Evolutionary conservation across 2,329 filamentous ascomycete genomes (phyloP), one percentile per base, ranked within the genome.

Genomic region (Scedosporium boydii): DNA sequence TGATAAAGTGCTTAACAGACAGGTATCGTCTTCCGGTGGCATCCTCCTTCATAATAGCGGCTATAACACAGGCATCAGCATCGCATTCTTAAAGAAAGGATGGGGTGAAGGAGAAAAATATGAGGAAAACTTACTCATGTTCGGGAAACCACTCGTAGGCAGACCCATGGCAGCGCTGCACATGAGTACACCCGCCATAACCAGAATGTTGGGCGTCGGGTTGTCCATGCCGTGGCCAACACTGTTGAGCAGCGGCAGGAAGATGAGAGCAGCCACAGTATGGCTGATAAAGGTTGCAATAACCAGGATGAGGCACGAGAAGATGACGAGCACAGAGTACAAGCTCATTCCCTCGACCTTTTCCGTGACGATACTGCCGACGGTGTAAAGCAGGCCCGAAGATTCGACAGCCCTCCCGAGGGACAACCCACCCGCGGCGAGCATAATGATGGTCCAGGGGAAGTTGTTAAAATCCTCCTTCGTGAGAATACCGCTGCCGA

Each of bases 381-480:
- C 89, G 0, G 92, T 96, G 72, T 96, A 90, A 38, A 99, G 80
- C 10, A 99, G 81, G 1, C 95, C 95, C 0, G 93, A 98, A 0
- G 91, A 95, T 66, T 92, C 93, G 63, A 99, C 95, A 0, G 93
- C 90, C 74, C 96, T 97, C 63, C 95, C 95, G 0, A 99, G 85
- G 1, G 92, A 92, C 41, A 99, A 78, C 6, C 95, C 95, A 57
- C 95, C 95, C 0, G 95, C 93, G 0, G 95, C 95, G 21, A 99
- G 87, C 70, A 99, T 98, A 75, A 99, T 97, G 75, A 99, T 99
- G 21, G 96, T 99, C 95, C 95, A 99, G 46, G 97, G 88, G 75
- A 99, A 99, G 75, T 99, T 99, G 80, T 99, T 99, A 73, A 99
- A 99, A 76, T 99, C 95, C 76, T 98, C 95, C 76, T 98, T 99